These are phyloP conservation scores for Phytophthora citricola DNA, from an alignment of 352 stramenopile genomes.

Conservation along the genomic window DNA sequence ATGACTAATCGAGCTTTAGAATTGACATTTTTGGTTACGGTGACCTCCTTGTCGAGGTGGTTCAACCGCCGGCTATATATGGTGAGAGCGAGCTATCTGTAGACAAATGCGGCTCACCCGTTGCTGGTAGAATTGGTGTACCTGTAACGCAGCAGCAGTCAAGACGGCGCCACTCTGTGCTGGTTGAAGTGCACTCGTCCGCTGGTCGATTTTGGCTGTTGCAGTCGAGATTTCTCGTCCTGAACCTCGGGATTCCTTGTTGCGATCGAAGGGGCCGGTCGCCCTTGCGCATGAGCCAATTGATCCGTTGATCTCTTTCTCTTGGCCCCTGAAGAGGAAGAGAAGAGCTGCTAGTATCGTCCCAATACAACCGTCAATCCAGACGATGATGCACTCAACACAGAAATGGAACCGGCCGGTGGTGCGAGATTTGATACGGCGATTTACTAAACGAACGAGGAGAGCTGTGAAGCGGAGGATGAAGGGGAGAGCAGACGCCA, in stretches of 20 bases:
- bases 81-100: neutral
- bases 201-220: neutral
- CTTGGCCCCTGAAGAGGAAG: constrained; percentile 23
- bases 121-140: constrained; percentile 23
- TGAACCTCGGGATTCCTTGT: constrained; percentile 19
- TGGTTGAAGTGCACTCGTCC: constrained; percentile 1
- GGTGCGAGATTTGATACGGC: constrained; percentile 18
- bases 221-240: constrained; percentile 18
- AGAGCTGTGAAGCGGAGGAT: constrained; percentile 65
- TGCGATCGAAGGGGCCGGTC: constrained; percentile 32
- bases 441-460: constrained; percentile 29
- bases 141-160: constrained; percentile 12
- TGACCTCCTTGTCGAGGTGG: neutral
- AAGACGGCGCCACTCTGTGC: too few relatives aligned
- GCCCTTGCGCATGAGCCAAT: constrained; percentile 27
- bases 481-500: constrained; percentile 70
- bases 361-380: constrained; percentile 12
- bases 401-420: constrained; percentile 30
- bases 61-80: constrained; percentile 34
- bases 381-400: constrained; percentile 1
- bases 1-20: neutral
- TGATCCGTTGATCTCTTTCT: constrained; percentile 9
- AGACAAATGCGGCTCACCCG: constrained; percentile 3
- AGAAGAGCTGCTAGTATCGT: constrained; percentile 22
- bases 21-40: constrained; percentile 15